Evolutionary conservation across 78 protist genomes (phyloP).

Genomic region (Anaeramoeba flamelloides): DNA sequence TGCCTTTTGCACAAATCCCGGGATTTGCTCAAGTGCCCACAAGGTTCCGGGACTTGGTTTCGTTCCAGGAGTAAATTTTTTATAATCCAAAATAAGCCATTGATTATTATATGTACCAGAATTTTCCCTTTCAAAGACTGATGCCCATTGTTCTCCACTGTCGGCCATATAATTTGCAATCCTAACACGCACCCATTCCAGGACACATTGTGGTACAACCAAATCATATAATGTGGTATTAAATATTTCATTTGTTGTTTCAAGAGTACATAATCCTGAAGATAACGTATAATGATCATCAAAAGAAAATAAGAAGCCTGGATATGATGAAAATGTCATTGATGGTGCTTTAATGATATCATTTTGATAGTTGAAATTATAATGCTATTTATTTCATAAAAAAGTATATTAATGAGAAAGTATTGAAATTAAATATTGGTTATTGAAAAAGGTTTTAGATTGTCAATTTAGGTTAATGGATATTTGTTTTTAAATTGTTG

Average conservation of each 20-base stretch:
- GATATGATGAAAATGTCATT: slow-evolving; percentile 20
- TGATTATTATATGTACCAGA: not conserved
- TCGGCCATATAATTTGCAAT: not conserved
- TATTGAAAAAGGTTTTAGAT: too few species aligned
- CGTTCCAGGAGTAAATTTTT: too few species aligned
- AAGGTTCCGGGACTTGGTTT: not conserved
- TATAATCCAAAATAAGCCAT: slow-evolving; percentile 2
- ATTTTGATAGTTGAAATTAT: not conserved
- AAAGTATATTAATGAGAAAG: too few species aligned
- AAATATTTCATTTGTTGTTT: slow-evolving; percentile 33
- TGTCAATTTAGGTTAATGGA: too few species aligned
- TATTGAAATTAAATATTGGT: too few species aligned
- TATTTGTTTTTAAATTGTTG: too few species aligned
- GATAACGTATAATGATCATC: slow-evolving; percentile 11
- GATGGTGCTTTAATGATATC: too few species aligned
- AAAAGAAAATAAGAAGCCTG: slow-evolving; percentile 14
- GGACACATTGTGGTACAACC: slow-evolving; percentile 12
- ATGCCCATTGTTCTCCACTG: not conserved
- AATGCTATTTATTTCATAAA: too few species aligned
- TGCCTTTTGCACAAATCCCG: not conserved
- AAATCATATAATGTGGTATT: slow-evolving; percentile 20
- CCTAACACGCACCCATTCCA: not conserved
- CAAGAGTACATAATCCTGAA: slow-evolving; percentile 1
- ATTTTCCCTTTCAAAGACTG: not conserved
- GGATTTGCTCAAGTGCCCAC: not conserved